Evolutionary conservation across 768 basidiomycete genomes (phyloP), one percentile per base, ranked within the genome.

Genomic region (Russula olivacea): DNA sequence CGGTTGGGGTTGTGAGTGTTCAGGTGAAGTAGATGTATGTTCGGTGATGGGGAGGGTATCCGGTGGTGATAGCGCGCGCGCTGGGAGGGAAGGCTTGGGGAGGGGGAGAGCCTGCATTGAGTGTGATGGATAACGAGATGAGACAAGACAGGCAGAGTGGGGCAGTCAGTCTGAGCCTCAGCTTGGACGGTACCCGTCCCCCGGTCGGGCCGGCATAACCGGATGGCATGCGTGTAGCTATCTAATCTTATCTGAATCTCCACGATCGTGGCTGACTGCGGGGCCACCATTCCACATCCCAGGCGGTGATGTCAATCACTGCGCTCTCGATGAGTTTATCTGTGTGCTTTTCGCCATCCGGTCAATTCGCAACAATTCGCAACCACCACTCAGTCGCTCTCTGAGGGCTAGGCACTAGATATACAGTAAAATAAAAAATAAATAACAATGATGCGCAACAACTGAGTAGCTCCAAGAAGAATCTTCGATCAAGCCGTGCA

Each of bases 401-500:
- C 32, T 30, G 30, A 28, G n/a, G n/a, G n/a, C n/a, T n/a, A 28
- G 30, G 30, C 30, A 30, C 30, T 4, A 30, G 30, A 30, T 7
- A 30, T 30, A 30, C 2, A 28, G 28, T 28, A 28, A 28, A 28
- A 2, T 28, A 30, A 30, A 30, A 30, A 30, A 6, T 4, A 30
- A 2, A 28, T 4, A 30, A 30, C 6, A 32, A 32, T 32, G 9
- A 32, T 32, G 32, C 10, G 9, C 32, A 32, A 32, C 30, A 30
- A n/a, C n/a, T n/a, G n/a, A n/a, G n/a, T n/a, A n/a, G n/a, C n/a
- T n/a, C n/a, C n/a, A n/a, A n/a, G n/a, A n/a, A n/a, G n/a, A n/a
- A n/a, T n/a, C n/a, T n/a, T n/a, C n/a, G n/a, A n/a, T n/a, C 30
- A 30, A 30, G 30, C 30, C 30, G 30, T 30, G 6, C 2, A 85